phyloP scores from a whole-genome alignment of 805 yeast species.

The Scheffersomyces spartinae region DNA sequence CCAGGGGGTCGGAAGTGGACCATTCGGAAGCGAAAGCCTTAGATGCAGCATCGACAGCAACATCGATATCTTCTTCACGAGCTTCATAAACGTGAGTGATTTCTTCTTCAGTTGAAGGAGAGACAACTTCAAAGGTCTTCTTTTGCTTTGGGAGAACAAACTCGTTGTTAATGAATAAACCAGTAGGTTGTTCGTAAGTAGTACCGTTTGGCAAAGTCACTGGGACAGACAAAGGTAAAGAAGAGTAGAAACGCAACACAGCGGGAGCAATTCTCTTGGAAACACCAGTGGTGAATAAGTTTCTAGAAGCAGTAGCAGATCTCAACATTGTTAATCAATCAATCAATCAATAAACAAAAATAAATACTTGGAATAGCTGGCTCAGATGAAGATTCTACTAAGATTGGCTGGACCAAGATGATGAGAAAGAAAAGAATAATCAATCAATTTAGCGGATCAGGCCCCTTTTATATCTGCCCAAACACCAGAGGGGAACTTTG shows the following conservation, averaged over 20 bases:
- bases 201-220: constrained; percentile 64
- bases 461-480: too few species aligned
- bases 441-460: too few species aligned
- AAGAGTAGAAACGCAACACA: constrained; percentile 14
- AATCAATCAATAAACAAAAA: too few species aligned
- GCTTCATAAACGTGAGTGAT: constrained; percentile 67
- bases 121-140: constrained; percentile 47
- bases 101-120: constrained; percentile 64
- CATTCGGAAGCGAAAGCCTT: constrained; percentile 62
- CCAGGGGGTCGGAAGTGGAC: constrained; percentile 59
- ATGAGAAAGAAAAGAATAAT: too few species aligned
- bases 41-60: constrained; percentile 79
- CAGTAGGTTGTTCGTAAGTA: constrained; percentile 70
- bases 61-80: constrained; percentile 64
- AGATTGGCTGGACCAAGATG: too few species aligned
- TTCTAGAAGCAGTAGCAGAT: neutral
- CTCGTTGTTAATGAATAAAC: constrained; percentile 81
- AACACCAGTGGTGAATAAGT: neutral
- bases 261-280: constrained; percentile 1
- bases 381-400: too few species aligned
- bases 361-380: too few species aligned
- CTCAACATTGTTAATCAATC: neutral
- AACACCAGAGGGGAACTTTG: too few species aligned
- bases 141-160: constrained; percentile 50
- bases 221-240: constrained; percentile 28